Evolutionary conservation across 2,329 filamentous ascomycete species (phyloP).

Genomic region (Colletotrichum theobromicola): DNA sequence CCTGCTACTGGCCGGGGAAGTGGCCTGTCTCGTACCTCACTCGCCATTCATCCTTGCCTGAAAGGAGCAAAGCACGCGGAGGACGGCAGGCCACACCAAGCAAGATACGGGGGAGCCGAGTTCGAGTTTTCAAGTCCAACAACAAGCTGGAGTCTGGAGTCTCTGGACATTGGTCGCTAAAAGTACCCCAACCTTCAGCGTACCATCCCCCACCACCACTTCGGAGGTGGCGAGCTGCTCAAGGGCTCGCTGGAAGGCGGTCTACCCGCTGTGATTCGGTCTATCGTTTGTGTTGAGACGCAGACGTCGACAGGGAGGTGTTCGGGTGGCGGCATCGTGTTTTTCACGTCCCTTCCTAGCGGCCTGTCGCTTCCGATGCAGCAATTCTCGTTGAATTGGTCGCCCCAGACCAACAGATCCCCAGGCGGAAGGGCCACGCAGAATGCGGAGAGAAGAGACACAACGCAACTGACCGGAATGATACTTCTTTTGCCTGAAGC

Average conservation of each 20-base stretch:
- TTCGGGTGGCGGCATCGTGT: neutral
- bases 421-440: neutral
- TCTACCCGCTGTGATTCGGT: neutral
- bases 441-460: neutral
- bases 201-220: constrained; percentile 5
- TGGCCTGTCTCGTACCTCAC: neutral
- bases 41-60: neutral
- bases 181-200: constrained; percentile 11
- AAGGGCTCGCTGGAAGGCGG: neutral
- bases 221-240: neutral
- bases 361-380: neutral
- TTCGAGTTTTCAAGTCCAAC: neutral
- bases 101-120: constrained; percentile 7
- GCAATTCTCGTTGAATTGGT: constrained; percentile 24
- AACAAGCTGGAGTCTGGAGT: neutral
- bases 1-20: constrained; percentile 3
- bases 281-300: constrained; percentile 10
- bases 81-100: neutral
- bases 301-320: neutral
- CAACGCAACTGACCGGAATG: neutral
- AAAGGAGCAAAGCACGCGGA: neutral
- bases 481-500: neutral
- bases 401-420: neutral
- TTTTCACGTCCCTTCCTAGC: constrained; percentile 6
- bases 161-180: neutral